Conservation (phyloP, 495 filamentous ascomycete species). For the Penicillium daleae region DNA sequence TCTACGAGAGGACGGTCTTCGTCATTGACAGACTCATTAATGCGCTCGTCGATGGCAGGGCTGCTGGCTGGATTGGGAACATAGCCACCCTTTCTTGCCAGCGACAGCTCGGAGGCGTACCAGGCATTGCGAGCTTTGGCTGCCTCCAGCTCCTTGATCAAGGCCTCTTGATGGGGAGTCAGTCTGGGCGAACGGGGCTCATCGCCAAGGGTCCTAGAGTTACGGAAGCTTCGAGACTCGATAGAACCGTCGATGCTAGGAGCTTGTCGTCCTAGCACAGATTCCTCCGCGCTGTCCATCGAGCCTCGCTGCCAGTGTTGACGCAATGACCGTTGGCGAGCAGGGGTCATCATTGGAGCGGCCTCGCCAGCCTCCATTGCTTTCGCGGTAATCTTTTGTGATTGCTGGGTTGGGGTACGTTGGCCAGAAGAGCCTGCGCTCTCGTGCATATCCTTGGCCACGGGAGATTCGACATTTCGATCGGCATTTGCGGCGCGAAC, state of each 20-base stretch:
- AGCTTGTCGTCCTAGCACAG: slow-evolving; percentile 43
- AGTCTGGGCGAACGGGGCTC: slow-evolving; percentile 51
- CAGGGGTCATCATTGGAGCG: slow-evolving; percentile 48
- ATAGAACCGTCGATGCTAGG: slow-evolving; percentile 49
- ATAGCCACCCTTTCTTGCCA: slow-evolving; percentile 89
- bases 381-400: slow-evolving; percentile 44
- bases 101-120: slow-evolving; percentile 92
- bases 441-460: slow-evolving; percentile 56
- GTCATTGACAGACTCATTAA: slow-evolving; percentile 77
- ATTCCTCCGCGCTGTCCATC: slow-evolving; percentile 52
- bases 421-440: slow-evolving; percentile 55
- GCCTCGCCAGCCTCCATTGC: slow-evolving; percentile 56
- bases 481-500: slow-evolving; percentile 48
- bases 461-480: slow-evolving; percentile 57
- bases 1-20: slow-evolving; percentile 92
- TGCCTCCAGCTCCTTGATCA: slow-evolving; percentile 82
- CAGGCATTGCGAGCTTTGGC: slow-evolving; percentile 87
- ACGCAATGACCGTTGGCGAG: slow-evolving; percentile 49
- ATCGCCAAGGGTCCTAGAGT: slow-evolving; percentile 44
- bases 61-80: slow-evolving; percentile 70
- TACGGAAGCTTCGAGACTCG: slow-evolving; percentile 45
- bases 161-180: slow-evolving; percentile 53
- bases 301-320: slow-evolving; percentile 48
- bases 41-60: slow-evolving; percentile 75
- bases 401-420: slow-evolving; percentile 63